phyloP scores from a whole-genome alignment of 202 grass and related monocot genomes.

The Cymbopogon flexuosus region DNA sequence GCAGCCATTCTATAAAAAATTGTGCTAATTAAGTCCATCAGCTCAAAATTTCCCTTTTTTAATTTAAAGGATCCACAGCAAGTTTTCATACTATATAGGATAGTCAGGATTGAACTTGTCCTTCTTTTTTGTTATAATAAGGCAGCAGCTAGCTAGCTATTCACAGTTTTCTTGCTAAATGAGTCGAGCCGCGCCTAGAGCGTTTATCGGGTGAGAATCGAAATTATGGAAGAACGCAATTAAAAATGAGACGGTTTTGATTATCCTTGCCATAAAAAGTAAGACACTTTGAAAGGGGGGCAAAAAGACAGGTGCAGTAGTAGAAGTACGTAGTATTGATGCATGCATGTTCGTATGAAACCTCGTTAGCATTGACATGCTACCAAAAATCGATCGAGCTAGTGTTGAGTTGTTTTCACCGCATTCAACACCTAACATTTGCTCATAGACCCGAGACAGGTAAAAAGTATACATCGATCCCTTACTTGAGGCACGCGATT shows the following conservation, averaged over 20 bases:
- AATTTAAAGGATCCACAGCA: background rate
- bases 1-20: too few relatives aligned
- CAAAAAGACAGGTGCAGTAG: too few relatives aligned
- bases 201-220: background rate
- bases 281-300: too few relatives aligned
- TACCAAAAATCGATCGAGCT: background rate
- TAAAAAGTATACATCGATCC: background rate
- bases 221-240: background rate
- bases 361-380: background rate
- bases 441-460: background rate
- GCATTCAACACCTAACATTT: background rate
- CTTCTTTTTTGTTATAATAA: background rate
- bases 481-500: constrained; percentile 17
- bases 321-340: too few relatives aligned
- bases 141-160: too few relatives aligned
- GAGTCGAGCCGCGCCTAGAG: background rate
- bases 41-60: background rate
- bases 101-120: background rate
- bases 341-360: background rate
- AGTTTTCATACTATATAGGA: background rate
- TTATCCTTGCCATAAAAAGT: too few relatives aligned
- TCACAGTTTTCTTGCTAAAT: background rate
- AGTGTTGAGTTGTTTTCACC: background rate
- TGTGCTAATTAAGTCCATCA: background rate
- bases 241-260: too few relatives aligned